Evolutionary conservation across 2,329 filamentous ascomycete genomes (phyloP), one percentile per base, ranked within the genome.

Genomic region (Orbilia blumenaviensis): DNA sequence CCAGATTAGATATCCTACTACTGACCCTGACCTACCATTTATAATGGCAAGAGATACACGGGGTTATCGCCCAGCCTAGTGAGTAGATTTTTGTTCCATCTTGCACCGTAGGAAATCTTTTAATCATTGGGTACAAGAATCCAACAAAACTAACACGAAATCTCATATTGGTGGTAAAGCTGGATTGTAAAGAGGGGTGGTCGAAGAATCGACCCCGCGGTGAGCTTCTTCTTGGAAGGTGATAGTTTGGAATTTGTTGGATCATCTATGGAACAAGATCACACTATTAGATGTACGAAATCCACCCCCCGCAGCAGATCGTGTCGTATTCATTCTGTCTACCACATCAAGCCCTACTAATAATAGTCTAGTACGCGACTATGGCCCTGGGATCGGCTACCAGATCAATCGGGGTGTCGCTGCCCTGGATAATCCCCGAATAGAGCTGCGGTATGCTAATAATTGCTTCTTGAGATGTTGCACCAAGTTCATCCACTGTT

Each of bases 171-270:
- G 14, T n/a, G n/a, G n/a, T n/a, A 16, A 8, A 72, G 67, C 23
- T 72, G 48, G 58, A 41, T 58, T 5, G 67, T 72, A 6, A 58
- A 58, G 32, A 21, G 58, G 16, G 38, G 67, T n/a, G 60, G 67
- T 1, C 14, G 41, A 23, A 44, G 8, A n/a, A 50, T 72, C 9
- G 60, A 72, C 18, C 58, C 67, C 0, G 58, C 46, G 0, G 16
- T 58, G 0, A 25, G 27, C 8, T 34, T 23, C 3, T 72, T 72
- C 21, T 29, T 38, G 10, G 23, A 34, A n/a, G 60, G 58, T 16
- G 67, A 72, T 16, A 60, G 4, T 9, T 21, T 72, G 10, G 67
- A 64, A 18, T 64, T 64, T 34, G 38, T 72, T 3, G 67, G 67
- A 2, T 50, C 61, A 2, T 21, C 44, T 18, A 23, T 71, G 46